A percentile compares a stretch with the other conserved stretches of the same genome.
Evolutionary conservation across 2,329 filamentous ascomycete genomes (phyloP).

Genomic region (Gnomoniopsis sp.): DNA sequence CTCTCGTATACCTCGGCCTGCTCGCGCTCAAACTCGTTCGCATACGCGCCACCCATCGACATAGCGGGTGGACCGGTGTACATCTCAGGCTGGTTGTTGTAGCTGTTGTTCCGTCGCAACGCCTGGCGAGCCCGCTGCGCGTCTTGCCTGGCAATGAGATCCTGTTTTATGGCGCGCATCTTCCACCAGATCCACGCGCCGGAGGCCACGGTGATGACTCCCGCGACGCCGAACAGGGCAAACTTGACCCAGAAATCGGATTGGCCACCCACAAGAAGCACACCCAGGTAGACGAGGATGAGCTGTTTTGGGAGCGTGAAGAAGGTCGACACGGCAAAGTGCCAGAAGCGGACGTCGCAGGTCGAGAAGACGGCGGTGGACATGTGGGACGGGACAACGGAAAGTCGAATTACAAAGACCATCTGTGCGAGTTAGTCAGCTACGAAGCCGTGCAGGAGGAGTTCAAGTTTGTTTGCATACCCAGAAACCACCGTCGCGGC

Average conservation of each 20-base stretch:
- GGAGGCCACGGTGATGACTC: slow-evolving; percentile 32
- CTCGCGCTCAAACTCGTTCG: background rate
- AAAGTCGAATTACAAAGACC: slow-evolving; percentile 38
- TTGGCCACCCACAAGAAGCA: slow-evolving; percentile 29
- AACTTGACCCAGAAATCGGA: slow-evolving; percentile 29
- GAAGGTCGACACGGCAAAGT: slow-evolving; percentile 36
- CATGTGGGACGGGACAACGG: slow-evolving; percentile 38
- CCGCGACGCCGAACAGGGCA: slow-evolving; percentile 31
- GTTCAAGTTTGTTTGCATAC: slow-evolving; percentile 19
- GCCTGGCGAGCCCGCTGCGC: slow-evolving; percentile 17
- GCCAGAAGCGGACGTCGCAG: slow-evolving; percentile 39
- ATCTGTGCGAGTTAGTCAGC: slow-evolving; percentile 32
- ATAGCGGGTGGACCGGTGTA: background rate
- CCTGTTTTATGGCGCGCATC: slow-evolving; percentile 32
- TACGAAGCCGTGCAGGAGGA: slow-evolving; percentile 15
- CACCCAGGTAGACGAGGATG: slow-evolving; percentile 38
- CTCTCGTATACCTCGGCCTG: background rate
- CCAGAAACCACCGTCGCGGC: slow-evolving; percentile 38
- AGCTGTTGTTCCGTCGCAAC: slow-evolving; percentile 15
- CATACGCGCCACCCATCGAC: background rate
- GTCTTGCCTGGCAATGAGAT: slow-evolving; percentile 32
- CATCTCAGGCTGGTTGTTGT: background rate
- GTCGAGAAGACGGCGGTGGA: slow-evolving; percentile 41
- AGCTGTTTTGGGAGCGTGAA: slow-evolving; percentile 39
- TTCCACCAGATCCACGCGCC: slow-evolving; percentile 34